Evolutionary conservation across 768 basidiomycete genomes (phyloP), one percentile per base, ranked within the genome.

Genomic region (Tylopilus sp.): DNA sequence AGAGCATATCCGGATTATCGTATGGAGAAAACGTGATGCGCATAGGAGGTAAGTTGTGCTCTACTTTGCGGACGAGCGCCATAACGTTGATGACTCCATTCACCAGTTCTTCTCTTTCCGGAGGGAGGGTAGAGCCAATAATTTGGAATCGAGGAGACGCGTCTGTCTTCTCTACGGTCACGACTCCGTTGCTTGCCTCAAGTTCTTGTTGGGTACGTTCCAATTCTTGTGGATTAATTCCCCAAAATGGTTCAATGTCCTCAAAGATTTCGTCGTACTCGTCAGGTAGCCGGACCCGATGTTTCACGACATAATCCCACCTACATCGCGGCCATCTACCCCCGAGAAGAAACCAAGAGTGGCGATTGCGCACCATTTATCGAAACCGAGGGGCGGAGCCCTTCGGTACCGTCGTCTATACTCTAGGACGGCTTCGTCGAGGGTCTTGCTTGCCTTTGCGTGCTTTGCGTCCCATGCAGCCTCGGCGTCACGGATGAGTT

Each of bases 231-330:
- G 74, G 72, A 33, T 65, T 56, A 41, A 77, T 58, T 0, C 70
- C 76, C 65, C 67, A 73, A 58, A 66, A 75, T 0, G 72, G 70
- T 26, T 70, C 66, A 9, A 77, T 53, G 44, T 76, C 68, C 8
- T 62, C 56, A 48, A 67, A 58, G 43, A 78, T 78, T 53, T 76
- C 74, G 60, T 78, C 76, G 45, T 79, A 78, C 47, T 78, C 77
- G 56, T 78, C 78, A 12, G 71, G 73, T 1, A 78, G 64, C 40
- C 68, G 72, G 1, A 78, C 67, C 24, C 70, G 56, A 54, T 79
- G 58, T 45, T 57, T 56, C n/a, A 67, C 63, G 7, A 74, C 72
- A 52, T 75, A 79, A 22, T 66, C 57, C 77, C 76, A 78, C 76
- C 75, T 70, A 16, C 17, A 28, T 6, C 6, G 13, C 16, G 16